phyloP scores from a whole-genome alignment of 768 basidiomycete genomes.

The Xerocomellus amylosporus region DNA sequence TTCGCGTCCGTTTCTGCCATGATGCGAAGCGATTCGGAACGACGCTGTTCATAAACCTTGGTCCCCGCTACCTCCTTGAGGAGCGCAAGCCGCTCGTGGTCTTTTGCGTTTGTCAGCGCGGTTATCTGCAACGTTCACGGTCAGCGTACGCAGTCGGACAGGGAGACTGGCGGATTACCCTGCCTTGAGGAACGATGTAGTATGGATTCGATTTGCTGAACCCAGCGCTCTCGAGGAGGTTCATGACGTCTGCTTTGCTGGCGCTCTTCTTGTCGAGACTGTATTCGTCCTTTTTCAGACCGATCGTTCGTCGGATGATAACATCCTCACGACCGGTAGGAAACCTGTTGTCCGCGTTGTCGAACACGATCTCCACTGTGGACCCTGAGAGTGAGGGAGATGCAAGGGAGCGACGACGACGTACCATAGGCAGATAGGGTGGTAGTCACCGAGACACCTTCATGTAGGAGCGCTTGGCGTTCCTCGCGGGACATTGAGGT shows the following conservation, averaged over 20 bases:
- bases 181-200: slow-evolving; percentile 97
- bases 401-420: slow-evolving; percentile 10
- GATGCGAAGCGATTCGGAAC: slow-evolving; percentile 88
- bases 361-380: slow-evolving; percentile 87
- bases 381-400: neutral
- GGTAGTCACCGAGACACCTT: slow-evolving; percentile 83
- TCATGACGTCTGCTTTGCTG: slow-evolving; percentile 97
- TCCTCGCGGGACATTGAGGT: slow-evolving; percentile 94
- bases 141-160: slow-evolving; percentile 10
- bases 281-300: slow-evolving; percentile 98
- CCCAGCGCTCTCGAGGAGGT: slow-evolving; percentile 91
- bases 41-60: slow-evolving; percentile 94
- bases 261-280: slow-evolving; percentile 94
- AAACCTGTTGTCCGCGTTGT: slow-evolving; percentile 92
- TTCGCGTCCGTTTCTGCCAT: slow-evolving; percentile 97
- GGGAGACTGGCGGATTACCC: slow-evolving; percentile 50
- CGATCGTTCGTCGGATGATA: slow-evolving; percentile 89
- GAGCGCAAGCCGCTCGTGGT: slow-evolving; percentile 88
- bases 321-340: slow-evolving; percentile 89
- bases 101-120: slow-evolving; percentile 93
- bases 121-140: slow-evolving; percentile 63
- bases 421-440: slow-evolving; percentile 89
- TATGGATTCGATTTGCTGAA: slow-evolving; percentile 99
- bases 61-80: slow-evolving; percentile 98
- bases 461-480: slow-evolving; percentile 88